A percentile compares a stretch with the other conserved stretches of the same genome.
Evolutionary conservation across 768 basidiomycete species (phyloP).

Genomic region (Leccinum ochraceum): DNA sequence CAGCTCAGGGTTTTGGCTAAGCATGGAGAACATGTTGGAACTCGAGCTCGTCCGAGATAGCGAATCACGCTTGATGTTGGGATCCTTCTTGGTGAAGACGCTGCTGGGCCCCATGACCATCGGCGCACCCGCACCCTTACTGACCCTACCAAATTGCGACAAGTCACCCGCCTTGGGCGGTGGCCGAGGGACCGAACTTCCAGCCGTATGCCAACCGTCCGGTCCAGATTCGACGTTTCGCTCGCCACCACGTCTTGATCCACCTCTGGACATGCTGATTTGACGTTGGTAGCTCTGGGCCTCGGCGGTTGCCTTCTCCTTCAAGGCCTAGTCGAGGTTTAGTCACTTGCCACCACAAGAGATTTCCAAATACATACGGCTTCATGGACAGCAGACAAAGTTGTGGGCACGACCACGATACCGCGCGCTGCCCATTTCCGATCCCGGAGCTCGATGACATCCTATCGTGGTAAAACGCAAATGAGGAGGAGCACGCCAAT

Average conservation of each 20-base stretch:
- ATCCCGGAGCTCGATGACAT: conserved; percentile 85
- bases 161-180: conserved; percentile 15
- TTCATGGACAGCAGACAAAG: conserved; percentile 87
- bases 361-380: conserved; percentile 51
- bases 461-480: conserved; percentile 47
- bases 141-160: too few species aligned
- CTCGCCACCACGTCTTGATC: conserved; percentile 84
- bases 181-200: conserved; percentile 50
- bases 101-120: too few species aligned
- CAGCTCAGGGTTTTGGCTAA: too few species aligned
- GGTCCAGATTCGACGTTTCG: conserved; percentile 63
- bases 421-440: conserved; percentile 80
- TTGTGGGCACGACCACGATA: conserved; percentile 74
- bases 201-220: conserved; percentile 88
- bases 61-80: too few species aligned
- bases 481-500: conserved; percentile 1
- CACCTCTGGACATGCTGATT: conserved; percentile 84
- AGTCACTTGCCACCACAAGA: conserved; percentile 2
- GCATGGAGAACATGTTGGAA: too few species aligned
- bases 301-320: conserved; percentile 71
- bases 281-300: conserved; percentile 61
- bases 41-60: too few species aligned
- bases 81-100: too few species aligned
- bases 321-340: conserved; percentile 58
- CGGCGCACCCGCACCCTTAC: too few species aligned